These are phyloP conservation scores for Naganishia vaughanmartiniae DNA, from an alignment of 768 basidiomycete species.

Conservation along the genomic window DNA sequence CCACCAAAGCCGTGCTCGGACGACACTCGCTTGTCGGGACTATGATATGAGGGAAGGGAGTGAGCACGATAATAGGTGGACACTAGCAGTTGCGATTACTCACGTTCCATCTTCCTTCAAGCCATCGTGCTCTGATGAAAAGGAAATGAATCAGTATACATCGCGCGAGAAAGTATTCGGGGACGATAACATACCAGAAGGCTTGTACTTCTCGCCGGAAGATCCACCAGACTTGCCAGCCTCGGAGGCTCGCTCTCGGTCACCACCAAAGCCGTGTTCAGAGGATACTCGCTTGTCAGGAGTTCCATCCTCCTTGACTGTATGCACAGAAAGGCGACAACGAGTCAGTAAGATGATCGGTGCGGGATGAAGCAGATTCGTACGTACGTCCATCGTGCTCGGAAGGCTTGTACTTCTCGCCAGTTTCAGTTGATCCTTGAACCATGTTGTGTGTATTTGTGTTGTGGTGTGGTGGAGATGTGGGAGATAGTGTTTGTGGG, in stretches of 20 bases:
- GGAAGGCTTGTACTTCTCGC: conserved; percentile 40
- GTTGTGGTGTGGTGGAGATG: not conserved
- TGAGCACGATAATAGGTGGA: not conserved
- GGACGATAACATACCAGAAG: conserved; percentile 34
- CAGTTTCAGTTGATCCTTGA: conserved; percentile 25
- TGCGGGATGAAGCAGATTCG: too few relatives aligned
- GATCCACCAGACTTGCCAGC: conserved; percentile 16
- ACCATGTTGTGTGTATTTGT: conserved; percentile 12
- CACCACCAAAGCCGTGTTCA: conserved; percentile 53
- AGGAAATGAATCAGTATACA: conserved; percentile 26
- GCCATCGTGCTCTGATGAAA: conserved; percentile 38
- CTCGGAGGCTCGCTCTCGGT: conserved; percentile 19
- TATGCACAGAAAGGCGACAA: conserved; percentile 20
- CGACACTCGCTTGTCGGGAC: conserved; percentile 52
- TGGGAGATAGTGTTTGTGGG: not conserved
- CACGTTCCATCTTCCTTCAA: conserved; percentile 51
- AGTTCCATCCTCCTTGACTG: conserved; percentile 50
- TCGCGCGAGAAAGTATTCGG: conserved; percentile 37
- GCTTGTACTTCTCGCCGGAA: conserved; percentile 35
- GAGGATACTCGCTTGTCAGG: conserved; percentile 52
- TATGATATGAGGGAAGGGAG: not conserved
- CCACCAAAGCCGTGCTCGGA: conserved; percentile 54
- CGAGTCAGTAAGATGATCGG: not conserved
- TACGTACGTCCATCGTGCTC: conserved; percentile 48
- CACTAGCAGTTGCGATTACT: not conserved